These are phyloP conservation scores for Pelargonium cotyledonis DNA, from an alignment of 441 rosid species.

Conservation along the genomic window DNA sequence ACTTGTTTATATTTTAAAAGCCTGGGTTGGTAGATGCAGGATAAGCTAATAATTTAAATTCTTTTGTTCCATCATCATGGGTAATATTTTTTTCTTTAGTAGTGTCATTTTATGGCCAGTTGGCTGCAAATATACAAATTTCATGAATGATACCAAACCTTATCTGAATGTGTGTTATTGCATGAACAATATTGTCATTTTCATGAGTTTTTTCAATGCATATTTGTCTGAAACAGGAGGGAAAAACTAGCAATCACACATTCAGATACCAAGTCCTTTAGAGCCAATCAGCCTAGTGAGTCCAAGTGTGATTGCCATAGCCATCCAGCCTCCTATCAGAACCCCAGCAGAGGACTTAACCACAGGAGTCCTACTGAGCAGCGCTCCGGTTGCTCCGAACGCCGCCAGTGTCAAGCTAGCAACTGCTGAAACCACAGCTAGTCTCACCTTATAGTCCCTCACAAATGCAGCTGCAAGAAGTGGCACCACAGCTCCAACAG, in stretches of 20 bases:
- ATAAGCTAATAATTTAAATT: no score
- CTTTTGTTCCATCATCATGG: no score
- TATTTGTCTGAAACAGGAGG: background rate
- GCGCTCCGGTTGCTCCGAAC: conserved; percentile 38
- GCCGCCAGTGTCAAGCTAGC: conserved; percentile 32
- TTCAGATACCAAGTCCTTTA: conserved; percentile 18
- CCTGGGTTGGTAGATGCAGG: no score
- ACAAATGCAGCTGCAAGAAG: conserved; percentile 35
- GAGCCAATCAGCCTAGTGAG: conserved; percentile 43
- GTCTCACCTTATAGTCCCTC: conserved; percentile 33
- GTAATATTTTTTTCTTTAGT: no score
- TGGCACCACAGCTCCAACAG: conserved; percentile 38
- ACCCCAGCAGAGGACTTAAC: conserved; percentile 37
- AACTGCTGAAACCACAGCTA: conserved; percentile 31
- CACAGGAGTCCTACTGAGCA: conserved; percentile 31
- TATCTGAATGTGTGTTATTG: no score
- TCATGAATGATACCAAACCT: no score
- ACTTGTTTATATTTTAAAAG: no score
- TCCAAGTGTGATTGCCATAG: conserved; percentile 48
- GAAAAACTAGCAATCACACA: background rate
- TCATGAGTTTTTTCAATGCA: background rate
- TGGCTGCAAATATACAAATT: no score
- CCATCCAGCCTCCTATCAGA: conserved; percentile 45
- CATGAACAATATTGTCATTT: no score
- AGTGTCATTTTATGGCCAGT: no score